Evolutionary conservation across 202 grass and related monocot species (phyloP), one percentile per base, ranked within the genome.

Genomic region (Setaria viridis): DNA sequence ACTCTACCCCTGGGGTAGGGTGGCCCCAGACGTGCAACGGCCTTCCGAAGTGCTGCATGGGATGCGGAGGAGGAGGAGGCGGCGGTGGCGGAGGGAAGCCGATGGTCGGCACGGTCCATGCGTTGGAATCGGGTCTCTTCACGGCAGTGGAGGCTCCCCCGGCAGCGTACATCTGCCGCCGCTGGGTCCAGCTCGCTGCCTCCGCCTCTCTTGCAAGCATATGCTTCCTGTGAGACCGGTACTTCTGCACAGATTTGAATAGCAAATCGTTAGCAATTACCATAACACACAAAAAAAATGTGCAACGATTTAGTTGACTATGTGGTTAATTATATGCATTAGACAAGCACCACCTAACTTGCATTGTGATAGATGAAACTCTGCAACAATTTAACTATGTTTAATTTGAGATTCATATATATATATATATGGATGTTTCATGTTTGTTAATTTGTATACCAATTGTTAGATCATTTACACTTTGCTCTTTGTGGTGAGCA

Each of bases 181-280:
- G 87, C 8, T 91, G 93, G 48, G 80, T 94, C 93, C 91, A 95
- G 16, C 56, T 92, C 7, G 90, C 91, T 0, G 93, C 89, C 81
- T 98, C 96, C 11, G 86, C 86, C 62, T 95, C 93, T 70, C 96
- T 87, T 1, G 84, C 93, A 29, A 92, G 62, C 71, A 94, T 77
- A 83, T 98, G 93, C 86, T 95, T 98, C 50, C 93, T 83, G 41
- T 95, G 96, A 2, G 93, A 98, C 42, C 96, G 85, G 80, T 98
- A 98, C 48, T 98, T 98, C 96, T 98, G 89, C 74, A 77, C 4
- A 5, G 10, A 67, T 53, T 58, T 74, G 21, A 4, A 74, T 29
- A 63, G 37, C 10, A 56, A 46, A 46, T 46, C 43, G 0, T 46
- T 46, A 46, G 7, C 43, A 41, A 41, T 6, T 41, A 41, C 39